Conservation (phyloP, 371 early-diverging fungal species). For the Umbelopsis sp. region DNA sequence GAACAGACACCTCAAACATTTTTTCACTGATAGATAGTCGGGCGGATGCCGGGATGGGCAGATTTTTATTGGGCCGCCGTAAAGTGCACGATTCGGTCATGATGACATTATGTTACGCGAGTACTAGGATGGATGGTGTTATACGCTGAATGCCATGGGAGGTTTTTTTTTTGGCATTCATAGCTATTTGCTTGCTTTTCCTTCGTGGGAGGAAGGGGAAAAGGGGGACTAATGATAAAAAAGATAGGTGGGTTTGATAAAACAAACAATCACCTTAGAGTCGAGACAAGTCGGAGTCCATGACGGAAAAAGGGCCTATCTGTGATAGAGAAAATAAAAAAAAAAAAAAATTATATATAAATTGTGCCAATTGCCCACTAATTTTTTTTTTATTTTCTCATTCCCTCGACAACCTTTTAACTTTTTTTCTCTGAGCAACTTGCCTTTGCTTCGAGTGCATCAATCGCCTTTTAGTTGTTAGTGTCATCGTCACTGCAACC, state of each 20-base stretch:
- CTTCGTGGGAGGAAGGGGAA: not conserved
- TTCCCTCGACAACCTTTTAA: not conserved
- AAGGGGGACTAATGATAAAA: not conserved
- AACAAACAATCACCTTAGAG: conserved; percentile 8
- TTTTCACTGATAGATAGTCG: not conserved
- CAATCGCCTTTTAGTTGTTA: not conserved
- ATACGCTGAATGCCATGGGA: too few relatives aligned
- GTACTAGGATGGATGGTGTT: too few relatives aligned
- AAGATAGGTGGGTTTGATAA: not conserved
- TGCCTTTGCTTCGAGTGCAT: not conserved
- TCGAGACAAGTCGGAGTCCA: conserved; percentile 17
- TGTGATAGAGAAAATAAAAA: conserved; percentile 1
- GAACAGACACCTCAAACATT: too few relatives aligned
- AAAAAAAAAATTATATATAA: conserved; percentile 10
- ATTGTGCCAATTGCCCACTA: not conserved
- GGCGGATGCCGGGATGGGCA: too few relatives aligned
- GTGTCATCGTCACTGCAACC: not conserved
- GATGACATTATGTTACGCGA: too few relatives aligned
- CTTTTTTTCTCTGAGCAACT: not conserved
- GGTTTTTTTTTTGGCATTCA: too few relatives aligned
- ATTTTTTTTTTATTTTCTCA: too few relatives aligned
- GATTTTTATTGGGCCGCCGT: too few relatives aligned
- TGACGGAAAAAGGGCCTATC: conserved; percentile 15
- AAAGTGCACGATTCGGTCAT: too few relatives aligned
- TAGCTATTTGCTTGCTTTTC: not conserved